Evolutionary conservation across 306 rosid genomes (phyloP).

Genomic region (Rubus idaeus): DNA sequence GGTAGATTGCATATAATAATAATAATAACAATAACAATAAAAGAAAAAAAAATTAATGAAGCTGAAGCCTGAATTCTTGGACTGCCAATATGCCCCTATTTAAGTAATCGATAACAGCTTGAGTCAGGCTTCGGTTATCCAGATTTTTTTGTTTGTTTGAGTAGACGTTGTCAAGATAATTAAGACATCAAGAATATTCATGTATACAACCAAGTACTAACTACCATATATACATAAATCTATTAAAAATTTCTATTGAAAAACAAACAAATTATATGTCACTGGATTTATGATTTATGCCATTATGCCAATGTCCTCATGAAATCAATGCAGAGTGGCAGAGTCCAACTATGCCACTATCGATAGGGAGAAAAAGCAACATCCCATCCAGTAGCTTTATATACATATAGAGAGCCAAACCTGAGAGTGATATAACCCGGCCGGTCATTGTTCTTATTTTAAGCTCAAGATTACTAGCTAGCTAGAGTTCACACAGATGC

Average conservation of each 20-base stretch:
- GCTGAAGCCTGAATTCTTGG: too few species aligned
- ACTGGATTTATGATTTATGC: not conserved
- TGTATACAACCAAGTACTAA: too few species aligned
- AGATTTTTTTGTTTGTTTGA: too few species aligned
- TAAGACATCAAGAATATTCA: too few species aligned
- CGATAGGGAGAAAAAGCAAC: not conserved
- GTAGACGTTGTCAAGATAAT: too few species aligned
- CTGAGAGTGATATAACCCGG: not conserved
- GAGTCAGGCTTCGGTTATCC: too few species aligned
- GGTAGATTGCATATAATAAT: too few species aligned
- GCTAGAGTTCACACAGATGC: not conserved
- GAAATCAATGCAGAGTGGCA: not conserved
- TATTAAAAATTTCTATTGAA: not conserved
- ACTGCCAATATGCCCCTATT: too few species aligned
- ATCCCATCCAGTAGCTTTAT: not conserved
- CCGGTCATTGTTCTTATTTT: not conserved
- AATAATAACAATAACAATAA: too few species aligned
- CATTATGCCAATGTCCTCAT: not conserved
- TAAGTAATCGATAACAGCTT: too few species aligned
- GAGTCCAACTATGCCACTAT: not conserved
- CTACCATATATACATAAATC: not conserved
- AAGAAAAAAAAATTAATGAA: too few species aligned
- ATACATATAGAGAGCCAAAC: not conserved
- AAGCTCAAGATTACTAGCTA: not conserved
- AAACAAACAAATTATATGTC: not conserved